Evolutionary conservation across 352 stramenopile genomes (phyloP), one percentile per base, ranked within the genome.

Genomic region (Saprolegnia parasitica): DNA sequence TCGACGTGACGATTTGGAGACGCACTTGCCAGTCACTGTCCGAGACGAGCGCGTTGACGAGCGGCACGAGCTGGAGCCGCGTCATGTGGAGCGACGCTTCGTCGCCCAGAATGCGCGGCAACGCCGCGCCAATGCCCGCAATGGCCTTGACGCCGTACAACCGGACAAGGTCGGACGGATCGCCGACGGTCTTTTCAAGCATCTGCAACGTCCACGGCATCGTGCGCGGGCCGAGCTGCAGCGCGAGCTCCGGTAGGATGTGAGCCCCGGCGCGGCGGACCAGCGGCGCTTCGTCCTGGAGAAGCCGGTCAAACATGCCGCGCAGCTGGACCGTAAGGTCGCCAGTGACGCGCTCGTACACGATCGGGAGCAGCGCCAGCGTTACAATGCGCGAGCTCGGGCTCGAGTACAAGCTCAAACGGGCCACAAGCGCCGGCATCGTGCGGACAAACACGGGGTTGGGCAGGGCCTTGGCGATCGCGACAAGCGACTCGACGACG

Each of bases 1-100:
- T 77, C 15, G 83, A 92, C 21, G 80, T 77, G 15, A 86, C 83
- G 23, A 81, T 86, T 67, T 96, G 83, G 10, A 94, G 72, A 24
- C 87, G 86, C 39, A 96, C 86, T 78, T 96, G 87, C 87, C 87
- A 96, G 18, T 86, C 93, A 11, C 84, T 88, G 50, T 96, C 87
- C 15, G 84, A 91, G 24, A 83, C 89, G 75, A 93, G 94, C 39
- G 84, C 91, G 75, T 94, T 96, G 54, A 96, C 82, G 80, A 94
- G 86, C 5, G 87, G 87, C 56, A 96, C 77, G 80, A 96, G 90
- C 54, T 93, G 83, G 72, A 78, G 83, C 52, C 87, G 84, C 11
- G 94, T 66, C 60, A 96, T 67, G n/a, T 80, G 84, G 29, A 91
- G 68, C 42, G 76, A 32, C 16, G 73, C 47, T 61, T 88, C 80